Evolutionary conservation across 2,329 filamentous ascomycete species (phyloP).

Genomic region (Epichloe gansuensis): DNA sequence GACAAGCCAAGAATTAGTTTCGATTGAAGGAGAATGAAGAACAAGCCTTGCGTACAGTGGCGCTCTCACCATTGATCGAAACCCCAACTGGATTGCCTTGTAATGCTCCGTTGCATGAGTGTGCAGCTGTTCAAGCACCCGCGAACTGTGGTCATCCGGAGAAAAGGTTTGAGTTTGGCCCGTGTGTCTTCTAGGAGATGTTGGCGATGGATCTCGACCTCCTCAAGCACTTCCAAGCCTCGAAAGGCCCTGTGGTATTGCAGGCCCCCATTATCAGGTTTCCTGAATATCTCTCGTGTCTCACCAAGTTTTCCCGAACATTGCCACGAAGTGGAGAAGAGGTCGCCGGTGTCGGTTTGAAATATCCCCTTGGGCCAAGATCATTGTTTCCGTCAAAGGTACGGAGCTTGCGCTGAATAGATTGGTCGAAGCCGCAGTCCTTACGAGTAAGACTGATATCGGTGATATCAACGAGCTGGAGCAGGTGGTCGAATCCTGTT

Average conservation of each 20-base stretch:
- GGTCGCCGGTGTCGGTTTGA: neutral
- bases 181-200: constrained; percentile 15
- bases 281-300: constrained; percentile 16
- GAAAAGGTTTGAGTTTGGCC: constrained; percentile 7
- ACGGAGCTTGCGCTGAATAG: constrained; percentile 18
- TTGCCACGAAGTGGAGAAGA: constrained; percentile 9
- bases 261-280: constrained; percentile 17
- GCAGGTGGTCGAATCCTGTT: constrained; percentile 14
- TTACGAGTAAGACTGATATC: constrained; percentile 9
- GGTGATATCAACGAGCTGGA: constrained; percentile 14
- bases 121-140: constrained; percentile 20
- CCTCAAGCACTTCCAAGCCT: constrained; percentile 21
- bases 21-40: neutral
- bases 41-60: neutral
- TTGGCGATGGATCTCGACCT: constrained; percentile 20
- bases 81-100: constrained; percentile 19
- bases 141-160: constrained; percentile 6
- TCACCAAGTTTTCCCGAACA: constrained; percentile 16
- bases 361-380: constrained; percentile 5
- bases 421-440: constrained; percentile 22
- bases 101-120: constrained; percentile 18
- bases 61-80: constrained; percentile 20
- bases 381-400: constrained; percentile 18
- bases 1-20: neutral
- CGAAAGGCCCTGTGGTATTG: constrained; percentile 15